A percentile compares a stretch with the other conserved stretches of the same genome.
Evolutionary conservation across 345 rosid genomes (phyloP).

Genomic region (Kernera saxatilis): DNA sequence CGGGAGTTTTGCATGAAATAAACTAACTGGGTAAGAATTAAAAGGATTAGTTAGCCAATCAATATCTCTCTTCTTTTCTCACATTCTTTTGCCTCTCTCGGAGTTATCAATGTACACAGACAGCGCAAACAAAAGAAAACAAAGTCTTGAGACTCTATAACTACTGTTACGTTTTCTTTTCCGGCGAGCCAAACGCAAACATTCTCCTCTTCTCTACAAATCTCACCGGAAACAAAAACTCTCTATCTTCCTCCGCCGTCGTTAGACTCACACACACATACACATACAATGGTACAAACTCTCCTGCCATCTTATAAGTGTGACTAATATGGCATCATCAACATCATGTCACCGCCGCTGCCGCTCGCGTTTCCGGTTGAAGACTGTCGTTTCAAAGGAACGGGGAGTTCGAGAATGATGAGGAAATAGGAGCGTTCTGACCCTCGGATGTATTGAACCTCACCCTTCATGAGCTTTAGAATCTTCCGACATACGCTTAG

Average conservation of each 20-base stretch:
- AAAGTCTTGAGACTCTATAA: slow-evolving; percentile 7
- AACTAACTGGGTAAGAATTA: neutral
- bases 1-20: neutral
- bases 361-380: slow-evolving; percentile 27
- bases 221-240: slow-evolving; percentile 18
- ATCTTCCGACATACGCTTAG: slow-evolving; percentile 92
- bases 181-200: slow-evolving; percentile 7
- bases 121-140: slow-evolving; percentile 10
- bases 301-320: neutral
- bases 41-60: neutral
- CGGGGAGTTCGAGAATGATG: slow-evolving; percentile 64
- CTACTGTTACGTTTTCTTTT: slow-evolving; percentile 17
- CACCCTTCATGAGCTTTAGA: slow-evolving; percentile 83
- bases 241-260: slow-evolving; percentile 2
- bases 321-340: slow-evolving; percentile 23
- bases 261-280: neutral
- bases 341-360: slow-evolving; percentile 22
- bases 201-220: slow-evolving; percentile 6
- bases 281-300: slow-evolving; percentile 17
- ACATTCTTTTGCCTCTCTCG: slow-evolving; percentile 3
- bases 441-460: slow-evolving; percentile 87
- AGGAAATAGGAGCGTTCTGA: slow-evolving; percentile 83
- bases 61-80: slow-evolving; percentile 7
- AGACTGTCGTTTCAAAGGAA: slow-evolving; percentile 20
- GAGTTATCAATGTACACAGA: slow-evolving; percentile 24